These are phyloP conservation scores for Penicillium fimorum DNA, from an alignment of 495 filamentous ascomycete species.

Conservation along the genomic window DNA sequence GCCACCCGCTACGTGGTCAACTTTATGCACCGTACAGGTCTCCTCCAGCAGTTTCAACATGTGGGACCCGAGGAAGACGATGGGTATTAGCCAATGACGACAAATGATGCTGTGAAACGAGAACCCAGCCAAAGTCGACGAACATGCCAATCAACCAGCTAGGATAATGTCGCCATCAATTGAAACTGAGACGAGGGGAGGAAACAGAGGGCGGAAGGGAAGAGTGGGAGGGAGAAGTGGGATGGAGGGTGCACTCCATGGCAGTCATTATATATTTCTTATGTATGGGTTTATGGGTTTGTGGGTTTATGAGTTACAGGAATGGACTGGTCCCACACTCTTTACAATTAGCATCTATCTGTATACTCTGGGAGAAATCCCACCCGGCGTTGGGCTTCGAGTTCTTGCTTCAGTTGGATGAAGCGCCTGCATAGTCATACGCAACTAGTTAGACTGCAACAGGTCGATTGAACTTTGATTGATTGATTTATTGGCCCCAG, in stretches of 20 bases:
- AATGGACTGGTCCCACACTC: not conserved
- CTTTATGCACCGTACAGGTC: no score
- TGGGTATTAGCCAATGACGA: no score
- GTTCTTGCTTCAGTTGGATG: not conserved
- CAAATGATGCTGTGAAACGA: no score
- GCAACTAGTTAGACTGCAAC: not conserved
- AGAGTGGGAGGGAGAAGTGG: not conserved
- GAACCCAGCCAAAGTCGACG: no score
- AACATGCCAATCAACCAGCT: no score
- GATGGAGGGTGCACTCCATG: not conserved
- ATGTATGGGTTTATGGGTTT: not conserved
- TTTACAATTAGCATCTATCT: not conserved
- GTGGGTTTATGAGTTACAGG: not conserved
- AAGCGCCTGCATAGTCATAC: not conserved
- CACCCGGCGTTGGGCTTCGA: not conserved
- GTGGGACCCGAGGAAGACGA: no score
- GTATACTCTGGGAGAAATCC: not conserved
- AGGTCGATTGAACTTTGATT: not conserved
- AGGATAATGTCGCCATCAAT: no score
- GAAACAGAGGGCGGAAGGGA: not conserved
- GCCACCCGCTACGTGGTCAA: no score
- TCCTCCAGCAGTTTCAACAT: no score
- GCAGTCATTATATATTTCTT: not conserved
- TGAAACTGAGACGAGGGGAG: not conserved
- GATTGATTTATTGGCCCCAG: no score